Evolutionary conservation across 139 green algal species (phyloP).

Genomic region (Mychonastes homosphaera): DNA sequence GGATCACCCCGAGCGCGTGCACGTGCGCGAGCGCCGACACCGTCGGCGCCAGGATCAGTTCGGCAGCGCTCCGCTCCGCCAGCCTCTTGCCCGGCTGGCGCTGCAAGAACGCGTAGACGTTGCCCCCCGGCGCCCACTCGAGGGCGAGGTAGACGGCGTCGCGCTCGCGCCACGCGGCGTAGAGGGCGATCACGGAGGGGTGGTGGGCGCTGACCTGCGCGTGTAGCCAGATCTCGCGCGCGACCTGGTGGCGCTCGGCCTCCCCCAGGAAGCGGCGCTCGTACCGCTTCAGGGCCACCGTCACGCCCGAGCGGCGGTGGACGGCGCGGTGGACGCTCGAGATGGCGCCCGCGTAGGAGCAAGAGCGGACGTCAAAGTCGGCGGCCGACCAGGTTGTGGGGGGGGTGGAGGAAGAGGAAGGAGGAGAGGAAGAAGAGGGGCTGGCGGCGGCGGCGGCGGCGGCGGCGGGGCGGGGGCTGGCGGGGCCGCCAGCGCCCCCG

Average conservation of each 20-base stretch:
- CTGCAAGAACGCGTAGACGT: slow-evolving; percentile 40
- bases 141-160: slow-evolving; percentile 44
- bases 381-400: too few relatives aligned
- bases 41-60: slow-evolving; percentile 44
- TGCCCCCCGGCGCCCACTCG: slow-evolving; percentile 47
- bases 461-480: too few relatives aligned
- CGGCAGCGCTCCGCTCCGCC: slow-evolving; percentile 32
- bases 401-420: too few relatives aligned
- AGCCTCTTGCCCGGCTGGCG: slow-evolving; percentile 19
- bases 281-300: slow-evolving; percentile 52
- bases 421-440: too few relatives aligned
- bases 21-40: slow-evolving; percentile 35
- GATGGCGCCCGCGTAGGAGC: slow-evolving; percentile 42
- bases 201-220: slow-evolving; percentile 36
- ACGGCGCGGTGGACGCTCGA: slow-evolving; percentile 36
- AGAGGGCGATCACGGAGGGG: slow-evolving; percentile 42
- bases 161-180: slow-evolving; percentile 45
- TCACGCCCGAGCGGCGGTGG: slow-evolving; percentile 25
- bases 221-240: slow-evolving; percentile 47
- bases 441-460: too few relatives aligned
- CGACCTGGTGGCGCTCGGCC: slow-evolving; percentile 36
- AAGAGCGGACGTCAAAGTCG: slow-evolving; percentile 39
- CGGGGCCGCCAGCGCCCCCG: too few relatives aligned
- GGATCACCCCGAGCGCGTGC: slow-evolving; percentile 68
- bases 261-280: slow-evolving; percentile 23